phyloP scores from a whole-genome alignment of 768 basidiomycete genomes.

The Daedalea quercina region DNA sequence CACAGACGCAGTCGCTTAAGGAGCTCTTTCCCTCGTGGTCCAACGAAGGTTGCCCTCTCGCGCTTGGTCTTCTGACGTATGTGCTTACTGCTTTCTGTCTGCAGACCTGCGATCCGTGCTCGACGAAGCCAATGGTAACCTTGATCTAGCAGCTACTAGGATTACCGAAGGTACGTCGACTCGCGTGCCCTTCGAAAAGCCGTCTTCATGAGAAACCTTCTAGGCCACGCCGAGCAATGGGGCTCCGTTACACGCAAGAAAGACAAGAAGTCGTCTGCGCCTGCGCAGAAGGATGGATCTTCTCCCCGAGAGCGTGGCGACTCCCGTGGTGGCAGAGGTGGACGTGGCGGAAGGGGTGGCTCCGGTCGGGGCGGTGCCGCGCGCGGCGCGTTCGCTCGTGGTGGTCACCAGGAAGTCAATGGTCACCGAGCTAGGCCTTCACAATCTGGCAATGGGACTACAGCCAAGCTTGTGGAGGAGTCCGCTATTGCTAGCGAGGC shows the following conservation, averaged over 20 bases:
- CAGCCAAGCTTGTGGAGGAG: slow-evolving; percentile 14
- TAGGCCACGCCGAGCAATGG: slow-evolving; percentile 79
- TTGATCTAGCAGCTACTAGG: slow-evolving; percentile 60
- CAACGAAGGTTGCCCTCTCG: slow-evolving; percentile 46
- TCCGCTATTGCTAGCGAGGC: slow-evolving; percentile 18
- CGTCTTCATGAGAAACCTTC: slow-evolving; percentile 14
- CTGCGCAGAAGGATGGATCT: slow-evolving; percentile 46
- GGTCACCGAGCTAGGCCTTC: slow-evolving; percentile 30
- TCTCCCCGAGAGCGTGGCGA: slow-evolving; percentile 41
- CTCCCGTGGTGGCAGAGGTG: slow-evolving; percentile 58
- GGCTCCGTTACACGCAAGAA: slow-evolving; percentile 82
- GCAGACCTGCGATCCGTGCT: slow-evolving; percentile 66
- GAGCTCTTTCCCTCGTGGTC: slow-evolving; percentile 70
- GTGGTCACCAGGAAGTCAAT: slow-evolving; percentile 35
- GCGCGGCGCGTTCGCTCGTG: slow-evolving; percentile 41
- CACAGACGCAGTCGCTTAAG: slow-evolving; percentile 54
- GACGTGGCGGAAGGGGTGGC: slow-evolving; percentile 51
- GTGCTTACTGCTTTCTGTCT: slow-evolving; percentile 17
- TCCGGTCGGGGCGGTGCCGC: slow-evolving; percentile 32
- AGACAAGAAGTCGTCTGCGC: slow-evolving; percentile 60
- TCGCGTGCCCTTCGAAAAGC: slow-evolving; percentile 10
- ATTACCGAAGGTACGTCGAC: slow-evolving; percentile 61
- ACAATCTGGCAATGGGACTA: slow-evolving; percentile 13
- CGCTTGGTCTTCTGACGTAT: slow-evolving; percentile 15
- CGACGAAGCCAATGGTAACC: slow-evolving; percentile 60